Conservation (phyloP, 352 stramenopile genomes). For the Pythium monospermum region DNA sequence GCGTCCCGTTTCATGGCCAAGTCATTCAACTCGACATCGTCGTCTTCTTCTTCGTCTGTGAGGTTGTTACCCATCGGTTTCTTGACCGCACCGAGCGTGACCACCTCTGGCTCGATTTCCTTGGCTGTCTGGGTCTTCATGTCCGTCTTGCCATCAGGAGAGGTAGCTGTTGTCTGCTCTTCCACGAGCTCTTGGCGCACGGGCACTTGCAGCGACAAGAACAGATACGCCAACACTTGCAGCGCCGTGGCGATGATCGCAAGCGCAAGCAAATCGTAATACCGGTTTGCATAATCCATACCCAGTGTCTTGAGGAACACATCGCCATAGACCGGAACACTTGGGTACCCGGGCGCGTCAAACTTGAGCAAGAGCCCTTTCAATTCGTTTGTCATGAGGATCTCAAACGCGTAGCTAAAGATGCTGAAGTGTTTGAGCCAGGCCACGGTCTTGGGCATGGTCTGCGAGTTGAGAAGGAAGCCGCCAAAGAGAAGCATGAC, state of each 20-base stretch:
- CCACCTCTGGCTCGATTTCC: neutral
- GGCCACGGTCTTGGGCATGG: constrained; percentile 54
- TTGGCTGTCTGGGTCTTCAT: neutral
- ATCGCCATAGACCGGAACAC: constrained; percentile 73
- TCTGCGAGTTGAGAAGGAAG: constrained; percentile 84
- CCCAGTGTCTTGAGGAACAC: constrained; percentile 81
- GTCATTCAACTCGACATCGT: neutral
- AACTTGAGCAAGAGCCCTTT: constrained; percentile 73
- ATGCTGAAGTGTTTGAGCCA: constrained; percentile 81
- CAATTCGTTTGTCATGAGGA: constrained; percentile 83
- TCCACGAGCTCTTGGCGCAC: constrained; percentile 33
- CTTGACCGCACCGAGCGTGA: neutral
- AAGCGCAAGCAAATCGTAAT: constrained; percentile 61
- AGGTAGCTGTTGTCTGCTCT: too few species aligned
- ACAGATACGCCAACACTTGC: constrained; percentile 59
- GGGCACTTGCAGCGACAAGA: constrained; percentile 63
- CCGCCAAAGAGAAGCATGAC: constrained; percentile 84
- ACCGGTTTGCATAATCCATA: constrained; percentile 75
- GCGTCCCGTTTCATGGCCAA: neutral
- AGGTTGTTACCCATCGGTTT: neutral
- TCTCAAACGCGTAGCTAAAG: constrained; percentile 86
- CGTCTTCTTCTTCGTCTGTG: neutral
- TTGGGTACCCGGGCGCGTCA: constrained; percentile 67
- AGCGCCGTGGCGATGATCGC: constrained; percentile 42
- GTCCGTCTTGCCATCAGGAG: constrained; percentile 13